Percentiles rank a stretch among this genome's conserved stretches.
phyloP scores from a whole-genome alignment of 1,139 yeast species.

The Taphrina wiesneri region DNA sequence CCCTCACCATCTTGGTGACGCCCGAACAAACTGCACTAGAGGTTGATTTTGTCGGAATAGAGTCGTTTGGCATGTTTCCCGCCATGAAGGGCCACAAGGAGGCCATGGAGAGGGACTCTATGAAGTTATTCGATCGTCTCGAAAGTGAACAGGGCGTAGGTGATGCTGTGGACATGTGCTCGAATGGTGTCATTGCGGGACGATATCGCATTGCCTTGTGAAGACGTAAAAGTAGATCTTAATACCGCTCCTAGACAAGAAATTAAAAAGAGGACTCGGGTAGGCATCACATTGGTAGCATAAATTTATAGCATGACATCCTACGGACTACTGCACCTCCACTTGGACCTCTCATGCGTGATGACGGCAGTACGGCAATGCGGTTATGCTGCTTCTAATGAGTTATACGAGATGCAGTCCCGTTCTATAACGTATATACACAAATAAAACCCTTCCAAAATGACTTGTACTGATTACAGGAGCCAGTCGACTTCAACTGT shows the following conservation, averaged over 20 bases:
- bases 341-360: no score
- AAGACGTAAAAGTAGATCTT: background rate
- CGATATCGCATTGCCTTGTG: background rate
- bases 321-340: no score
- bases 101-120: constrained; percentile 13
- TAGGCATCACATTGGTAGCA: no score
- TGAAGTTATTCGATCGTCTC: constrained; percentile 10
- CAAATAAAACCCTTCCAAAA: background rate
- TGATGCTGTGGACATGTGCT: constrained; percentile 23
- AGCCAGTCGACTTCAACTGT: constrained; percentile 5
- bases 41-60: constrained; percentile 29
- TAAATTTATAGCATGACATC: no score
- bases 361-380: background rate
- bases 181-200: constrained; percentile 15
- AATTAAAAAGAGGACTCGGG: no score
- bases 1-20: constrained; percentile 8
- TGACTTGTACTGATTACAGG: background rate
- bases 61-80: constrained; percentile 23
- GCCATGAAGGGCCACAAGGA: constrained; percentile 21
- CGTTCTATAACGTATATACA: background rate
- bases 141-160: constrained; percentile 3
- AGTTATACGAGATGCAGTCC: background rate
- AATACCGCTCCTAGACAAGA: no score
- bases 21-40: background rate
- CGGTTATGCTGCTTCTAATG: background rate